Conservation (phyloP, 805 yeast species). For the Suhomyces emberorum region DNA sequence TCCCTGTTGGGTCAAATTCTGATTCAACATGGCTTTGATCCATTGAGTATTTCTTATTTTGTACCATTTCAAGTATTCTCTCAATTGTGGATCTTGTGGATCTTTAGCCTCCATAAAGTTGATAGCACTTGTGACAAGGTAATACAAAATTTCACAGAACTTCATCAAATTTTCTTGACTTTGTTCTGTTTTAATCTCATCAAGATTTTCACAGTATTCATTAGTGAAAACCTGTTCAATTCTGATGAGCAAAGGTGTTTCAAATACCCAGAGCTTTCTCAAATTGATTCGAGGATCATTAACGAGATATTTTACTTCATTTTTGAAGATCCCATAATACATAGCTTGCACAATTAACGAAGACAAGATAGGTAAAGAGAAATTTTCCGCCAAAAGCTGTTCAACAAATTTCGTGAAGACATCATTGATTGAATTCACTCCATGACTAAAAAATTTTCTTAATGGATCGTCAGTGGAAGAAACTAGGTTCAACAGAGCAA, state of each 20-base stretch:
- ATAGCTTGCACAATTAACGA: slow-evolving; percentile 24
- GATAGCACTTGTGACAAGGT: slow-evolving; percentile 33
- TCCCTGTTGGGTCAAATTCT: slow-evolving; percentile 52
- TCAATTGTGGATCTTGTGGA: slow-evolving; percentile 21
- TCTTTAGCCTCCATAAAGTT: slow-evolving; percentile 27
- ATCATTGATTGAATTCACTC: slow-evolving; percentile 20
- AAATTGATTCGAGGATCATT: slow-evolving; percentile 23
- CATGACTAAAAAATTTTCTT: slow-evolving; percentile 26
- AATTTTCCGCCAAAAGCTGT: slow-evolving; percentile 13
- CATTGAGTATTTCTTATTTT: slow-evolving; percentile 40
- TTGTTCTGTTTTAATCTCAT: slow-evolving; percentile 13
- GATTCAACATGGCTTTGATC: slow-evolving; percentile 55
- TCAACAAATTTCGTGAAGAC: slow-evolving; percentile 29
- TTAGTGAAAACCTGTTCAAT: slow-evolving; percentile 42
- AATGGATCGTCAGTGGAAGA: slow-evolving; percentile 9
- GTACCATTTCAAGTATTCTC: slow-evolving; percentile 34
- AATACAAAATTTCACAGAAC: slow-evolving; percentile 31
- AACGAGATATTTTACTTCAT: slow-evolving; percentile 39
- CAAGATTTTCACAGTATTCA: slow-evolving; percentile 6
- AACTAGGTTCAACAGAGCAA: slow-evolving; percentile 8
- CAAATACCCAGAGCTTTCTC: slow-evolving; percentile 48
- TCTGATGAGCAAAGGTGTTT: slow-evolving; percentile 33
- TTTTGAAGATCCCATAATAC: slow-evolving; percentile 31
- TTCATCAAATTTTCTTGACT: slow-evolving; percentile 20
- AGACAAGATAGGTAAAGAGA: slow-evolving; percentile 15